phyloP scores from a whole-genome alignment of 2,329 filamentous ascomycete species.

The Penicillium sp. region DNA sequence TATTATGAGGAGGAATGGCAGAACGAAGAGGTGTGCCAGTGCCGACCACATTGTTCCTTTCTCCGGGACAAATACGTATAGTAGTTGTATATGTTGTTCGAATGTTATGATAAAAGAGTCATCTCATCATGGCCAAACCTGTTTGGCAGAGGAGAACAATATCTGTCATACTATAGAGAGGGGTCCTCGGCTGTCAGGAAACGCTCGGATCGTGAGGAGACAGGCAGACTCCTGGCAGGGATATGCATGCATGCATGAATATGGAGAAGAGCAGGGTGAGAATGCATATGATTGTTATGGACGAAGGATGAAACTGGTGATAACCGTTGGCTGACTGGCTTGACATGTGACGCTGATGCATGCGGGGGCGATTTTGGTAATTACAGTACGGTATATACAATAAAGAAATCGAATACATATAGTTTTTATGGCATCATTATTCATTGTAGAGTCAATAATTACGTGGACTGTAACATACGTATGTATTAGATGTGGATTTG shows the following conservation, averaged over 20 bases:
- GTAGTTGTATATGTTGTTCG: not conserved
- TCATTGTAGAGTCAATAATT: too few relatives aligned
- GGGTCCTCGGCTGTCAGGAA: not conserved
- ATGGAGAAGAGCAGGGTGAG: too few relatives aligned
- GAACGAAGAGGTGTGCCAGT: conserved; percentile 43
- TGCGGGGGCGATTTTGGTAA: not conserved
- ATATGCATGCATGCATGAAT: not conserved
- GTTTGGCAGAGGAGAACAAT: not conserved
- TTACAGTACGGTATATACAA: not conserved
- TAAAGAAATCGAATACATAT: too few relatives aligned
- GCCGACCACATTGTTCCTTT: conserved; percentile 21
- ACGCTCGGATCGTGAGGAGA: not conserved
- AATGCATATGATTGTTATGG: not conserved
- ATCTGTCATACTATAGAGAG: not conserved
- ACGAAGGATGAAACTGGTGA: not conserved
- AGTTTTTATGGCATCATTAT: too few relatives aligned
- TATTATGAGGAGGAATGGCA: conserved; percentile 61
- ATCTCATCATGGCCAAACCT: not conserved
- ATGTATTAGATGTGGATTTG: too few relatives aligned
- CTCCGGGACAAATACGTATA: not conserved
- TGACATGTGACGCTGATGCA: not conserved
- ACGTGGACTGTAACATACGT: too few relatives aligned
- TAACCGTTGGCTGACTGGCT: not conserved
- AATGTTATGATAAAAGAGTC: not conserved
- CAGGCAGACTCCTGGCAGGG: not conserved